phyloP scores from a whole-genome alignment of 1,284 basidiomycete genomes.

The Trichosporon sp. region DNA sequence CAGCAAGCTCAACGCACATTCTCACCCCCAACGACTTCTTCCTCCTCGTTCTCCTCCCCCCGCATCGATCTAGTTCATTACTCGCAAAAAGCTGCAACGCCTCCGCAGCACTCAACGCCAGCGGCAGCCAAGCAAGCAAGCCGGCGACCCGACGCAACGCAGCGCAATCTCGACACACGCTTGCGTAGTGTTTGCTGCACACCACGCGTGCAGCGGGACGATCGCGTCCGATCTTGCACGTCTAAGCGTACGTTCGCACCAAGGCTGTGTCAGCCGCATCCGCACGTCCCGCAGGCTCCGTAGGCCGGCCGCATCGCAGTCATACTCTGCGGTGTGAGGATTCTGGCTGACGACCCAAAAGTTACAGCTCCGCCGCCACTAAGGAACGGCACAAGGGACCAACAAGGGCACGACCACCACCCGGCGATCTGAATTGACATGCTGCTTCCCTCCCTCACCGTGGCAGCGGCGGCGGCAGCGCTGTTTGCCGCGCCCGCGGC shows the following conservation, averaged over 20 bases:
- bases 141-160: no score
- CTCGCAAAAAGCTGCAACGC: no score
- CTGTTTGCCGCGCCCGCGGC: conserved; percentile 1
- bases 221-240: not conserved
- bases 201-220: not conserved
- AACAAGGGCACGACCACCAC: no score
- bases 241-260: not conserved
- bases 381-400: conserved; percentile 6
- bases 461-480: conserved; percentile 11
- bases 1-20: not conserved
- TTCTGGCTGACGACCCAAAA: conserved; percentile 4
- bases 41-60: no score
- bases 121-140: not conserved
- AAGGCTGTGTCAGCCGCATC: conserved; percentile 5
- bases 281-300: not conserved
- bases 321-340: no score
- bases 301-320: no score
- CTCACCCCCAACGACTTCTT: no score
- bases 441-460: conserved; percentile 11
- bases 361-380: conserved; percentile 2
- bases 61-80: no score
- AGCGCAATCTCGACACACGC: not conserved
- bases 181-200: not conserved
- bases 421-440: not conserved
- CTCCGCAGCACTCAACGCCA: not conserved